Base-by-base conservation (phyloP, 2,329 filamentous ascomycete species). In the Xylaria sp. region DNA sequence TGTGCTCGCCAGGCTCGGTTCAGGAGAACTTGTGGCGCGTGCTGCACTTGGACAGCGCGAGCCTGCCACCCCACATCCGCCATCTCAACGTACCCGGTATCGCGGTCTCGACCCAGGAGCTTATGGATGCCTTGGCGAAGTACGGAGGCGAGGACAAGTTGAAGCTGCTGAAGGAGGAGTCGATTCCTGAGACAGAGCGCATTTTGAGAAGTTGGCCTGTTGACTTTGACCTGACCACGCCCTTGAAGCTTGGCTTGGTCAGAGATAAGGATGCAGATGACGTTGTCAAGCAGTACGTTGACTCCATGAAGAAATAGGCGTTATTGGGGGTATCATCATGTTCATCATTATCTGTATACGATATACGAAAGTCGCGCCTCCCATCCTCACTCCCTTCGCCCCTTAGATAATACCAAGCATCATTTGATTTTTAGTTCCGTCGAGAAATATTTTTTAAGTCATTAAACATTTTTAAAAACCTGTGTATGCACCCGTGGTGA, bases 141-240 rank as follows among this genome's bases (percentile, higher is more conserved):
- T 75, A 83, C 50, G 84, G 80, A 8, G 84, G 84, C 0, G 75
- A 78, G 70, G 80, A 85, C 54, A 80, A 76, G 68, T 67, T 85
- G 66, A 72, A 72, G 57, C 72, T 82, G 11, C 72, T 87, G 16
- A 77, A 74, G 66, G 83, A 87, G 70, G 79, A 80, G 71, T 79
- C 77, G 59, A 79, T 84, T 65, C 76, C 77, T 35, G 79, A 74
- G 23, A 74, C 82, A 60, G 83, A 85, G 72, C 75, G 76, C 64
- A 84, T 87, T 59, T 71, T 87, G 70, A 77, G 82, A 64, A 83
- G 82, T 61, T 87, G 84, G 84, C 79, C 82, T 9, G 78, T 79
- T 60, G 78, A 80, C 58, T 80, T 85, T 66, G 81, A 85, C 66
- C 80, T 80, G 48, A 73, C 69, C 7, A 76, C 79, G 61, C 76